Percentiles rank a stretch among this genome's conserved stretches.
Evolutionary conservation across 805 yeast species (phyloP).

Genomic region (Blastobotrys mokoenaii): DNA sequence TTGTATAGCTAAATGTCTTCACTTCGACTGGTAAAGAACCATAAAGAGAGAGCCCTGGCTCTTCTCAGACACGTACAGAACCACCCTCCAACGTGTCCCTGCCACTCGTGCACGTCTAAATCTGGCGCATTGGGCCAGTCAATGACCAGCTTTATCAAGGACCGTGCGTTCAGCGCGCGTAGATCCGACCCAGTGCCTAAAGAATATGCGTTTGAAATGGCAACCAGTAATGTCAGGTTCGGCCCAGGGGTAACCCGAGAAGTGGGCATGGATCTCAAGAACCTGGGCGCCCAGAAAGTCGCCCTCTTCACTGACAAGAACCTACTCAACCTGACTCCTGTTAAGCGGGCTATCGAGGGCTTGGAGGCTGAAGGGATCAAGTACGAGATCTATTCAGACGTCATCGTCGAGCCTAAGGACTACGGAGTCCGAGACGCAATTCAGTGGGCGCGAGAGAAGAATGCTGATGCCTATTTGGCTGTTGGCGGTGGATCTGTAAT

Average conservation of each 20-base stretch:
- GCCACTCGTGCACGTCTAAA: constrained; percentile 26
- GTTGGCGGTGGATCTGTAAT: constrained; percentile 43
- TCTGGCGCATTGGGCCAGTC: constrained; percentile 6
- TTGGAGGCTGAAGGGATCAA: constrained; percentile 28
- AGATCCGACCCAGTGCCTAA: constrained; percentile 10
- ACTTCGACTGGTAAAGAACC: neutral
- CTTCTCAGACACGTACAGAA: constrained; percentile 20
- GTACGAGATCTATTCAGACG: constrained; percentile 30
- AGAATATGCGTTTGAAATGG: constrained; percentile 35
- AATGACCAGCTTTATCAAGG: constrained; percentile 8
- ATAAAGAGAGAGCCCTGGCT: constrained; percentile 9
- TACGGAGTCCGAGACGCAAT: constrained; percentile 29
- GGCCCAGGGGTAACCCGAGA: constrained; percentile 34
- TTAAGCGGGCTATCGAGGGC: constrained; percentile 26
- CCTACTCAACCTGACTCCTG: constrained; percentile 24
- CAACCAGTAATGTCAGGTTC: constrained; percentile 32
- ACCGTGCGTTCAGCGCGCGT: constrained; percentile 10
- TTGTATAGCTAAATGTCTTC: no score
- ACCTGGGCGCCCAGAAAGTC: constrained; percentile 26
- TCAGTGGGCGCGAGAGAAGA: constrained; percentile 28
- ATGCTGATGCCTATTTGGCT: constrained; percentile 35
- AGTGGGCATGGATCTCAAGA: constrained; percentile 31
- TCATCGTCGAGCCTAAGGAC: constrained; percentile 33
- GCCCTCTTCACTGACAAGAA: constrained; percentile 32
- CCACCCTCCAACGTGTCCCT: constrained; percentile 27